Evolutionary conservation across 768 basidiomycete species (phyloP), one percentile per base, ranked within the genome.

Genomic region (Boletus reticulatus): DNA sequence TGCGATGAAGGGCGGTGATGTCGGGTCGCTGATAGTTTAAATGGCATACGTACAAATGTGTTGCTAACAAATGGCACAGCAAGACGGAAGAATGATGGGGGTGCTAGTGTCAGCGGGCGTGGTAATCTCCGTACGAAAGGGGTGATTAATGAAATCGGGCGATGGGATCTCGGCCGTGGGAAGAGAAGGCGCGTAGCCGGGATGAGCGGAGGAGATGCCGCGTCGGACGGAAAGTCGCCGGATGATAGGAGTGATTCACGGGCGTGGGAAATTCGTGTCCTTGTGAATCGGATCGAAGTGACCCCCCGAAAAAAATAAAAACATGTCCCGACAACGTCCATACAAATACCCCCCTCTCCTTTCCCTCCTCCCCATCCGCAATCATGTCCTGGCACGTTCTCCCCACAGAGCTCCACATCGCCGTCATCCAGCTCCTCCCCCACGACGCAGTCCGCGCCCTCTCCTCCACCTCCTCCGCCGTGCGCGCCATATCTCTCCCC

Each of bases 321-420:
- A 47, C 19, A 47, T 47, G 44, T 38, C 43, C 43, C 59, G 64
- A 66, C 55, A 38, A 41, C 24, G 5, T 22, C 7, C 14, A 5
- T 14, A n/a, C 14, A 44, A 22, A 54, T 55, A 54, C 27, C 39
- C 31, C 32, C 3, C 20, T 6, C 4, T 14, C 22, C 7, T 37
- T 10, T 12, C 22, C 19, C 7, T 17, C 10, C 22, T 16, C 7
- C 7, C 4, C 34, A 17, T 34, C 47, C 20, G 39, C 13, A 49
- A 62, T n/a, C n/a, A n/a, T 69, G 57, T 55, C 71, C 48, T 89
- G 88, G 88, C 63, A 76, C 57, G 48, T 68, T 22, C 84, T 90
- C 59, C 88, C 88, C 43, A 73, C 75, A 0, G 88, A 90, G 60
- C 82, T 90, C 68, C 83, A 82, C 71, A 76, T 85, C 61, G 73